These are phyloP conservation scores for Pyrenophora tritici-repentis DNA, from an alignment of 2,329 filamentous ascomycete species.

Conservation along the genomic window DNA sequence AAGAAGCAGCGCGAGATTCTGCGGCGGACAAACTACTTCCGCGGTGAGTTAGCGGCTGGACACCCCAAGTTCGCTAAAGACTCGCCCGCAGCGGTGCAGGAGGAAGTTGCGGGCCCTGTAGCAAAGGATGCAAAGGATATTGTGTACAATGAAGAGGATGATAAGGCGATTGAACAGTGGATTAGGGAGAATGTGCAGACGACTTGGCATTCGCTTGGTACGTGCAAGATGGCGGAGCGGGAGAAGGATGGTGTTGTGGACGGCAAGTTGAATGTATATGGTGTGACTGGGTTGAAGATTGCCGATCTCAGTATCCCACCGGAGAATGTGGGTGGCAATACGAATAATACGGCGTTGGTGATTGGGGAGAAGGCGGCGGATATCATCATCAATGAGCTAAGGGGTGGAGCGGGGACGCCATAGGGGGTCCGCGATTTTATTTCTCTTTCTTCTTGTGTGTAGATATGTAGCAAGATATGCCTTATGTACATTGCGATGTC, in stretches of 20 bases:
- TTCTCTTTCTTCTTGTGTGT: too few species aligned
- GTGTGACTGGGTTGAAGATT: slow-evolving; percentile 44
- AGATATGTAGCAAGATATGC: too few species aligned
- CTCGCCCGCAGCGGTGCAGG: slow-evolving; percentile 22
- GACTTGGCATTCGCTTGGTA: slow-evolving; percentile 42
- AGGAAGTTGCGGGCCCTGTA: slow-evolving; percentile 15
- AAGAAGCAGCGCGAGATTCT: slow-evolving; percentile 67
- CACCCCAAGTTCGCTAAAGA: slow-evolving; percentile 30
- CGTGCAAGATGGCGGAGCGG: slow-evolving; percentile 42
- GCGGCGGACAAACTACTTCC: slow-evolving; percentile 59
- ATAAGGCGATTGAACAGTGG: slow-evolving; percentile 49
- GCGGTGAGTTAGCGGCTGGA: slow-evolving; percentile 42
- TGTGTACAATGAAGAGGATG: slow-evolving; percentile 38
- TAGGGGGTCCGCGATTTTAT: neutral
- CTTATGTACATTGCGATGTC: too few species aligned
- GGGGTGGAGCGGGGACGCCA: neutral
- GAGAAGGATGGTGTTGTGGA: slow-evolving; percentile 40
- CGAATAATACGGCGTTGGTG: slow-evolving; percentile 53
- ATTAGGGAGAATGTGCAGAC: slow-evolving; percentile 43
- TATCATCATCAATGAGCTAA: slow-evolving; percentile 30
- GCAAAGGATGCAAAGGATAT: slow-evolving; percentile 18
- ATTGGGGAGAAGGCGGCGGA: slow-evolving; percentile 42
- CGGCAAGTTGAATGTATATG: slow-evolving; percentile 34
- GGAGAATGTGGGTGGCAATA: slow-evolving; percentile 54
- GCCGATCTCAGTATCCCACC: slow-evolving; percentile 52